phyloP scores from a whole-genome alignment of 768 basidiomycete species.

The Paxillus involutus region DNA sequence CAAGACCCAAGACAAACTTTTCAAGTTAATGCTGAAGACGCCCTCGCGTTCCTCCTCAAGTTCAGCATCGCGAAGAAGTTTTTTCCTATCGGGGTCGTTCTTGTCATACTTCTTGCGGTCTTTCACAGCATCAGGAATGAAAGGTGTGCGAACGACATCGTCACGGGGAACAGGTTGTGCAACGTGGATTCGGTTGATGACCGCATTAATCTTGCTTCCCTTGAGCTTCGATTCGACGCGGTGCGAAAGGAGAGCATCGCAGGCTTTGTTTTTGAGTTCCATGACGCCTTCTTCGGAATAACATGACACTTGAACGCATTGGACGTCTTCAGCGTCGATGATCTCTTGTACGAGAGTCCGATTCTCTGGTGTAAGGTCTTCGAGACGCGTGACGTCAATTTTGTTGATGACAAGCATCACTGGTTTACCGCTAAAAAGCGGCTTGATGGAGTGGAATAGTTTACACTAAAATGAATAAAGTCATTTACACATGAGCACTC shows the following conservation, averaged over 20 bases:
- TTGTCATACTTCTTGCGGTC: slow-evolving; percentile 82
- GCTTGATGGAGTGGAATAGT: slow-evolving; percentile 99
- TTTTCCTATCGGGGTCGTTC: slow-evolving; percentile 74
- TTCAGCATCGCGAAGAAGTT: slow-evolving; percentile 80
- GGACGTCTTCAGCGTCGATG: slow-evolving; percentile 68
- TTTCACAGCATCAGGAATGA: slow-evolving; percentile 85
- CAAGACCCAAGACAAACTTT: slow-evolving; percentile 50
- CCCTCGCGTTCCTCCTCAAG: slow-evolving; percentile 86
- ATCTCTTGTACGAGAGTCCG: slow-evolving; percentile 87
- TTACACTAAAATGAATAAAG: slow-evolving; percentile 64
- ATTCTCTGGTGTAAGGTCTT: slow-evolving; percentile 76
- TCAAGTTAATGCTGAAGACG: slow-evolving; percentile 87
- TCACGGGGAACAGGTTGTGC: slow-evolving; percentile 89
- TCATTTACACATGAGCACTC: background rate
- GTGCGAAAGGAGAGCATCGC: slow-evolving; percentile 92
- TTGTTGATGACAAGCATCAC: slow-evolving; percentile 97
- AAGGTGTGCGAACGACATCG: slow-evolving; percentile 82
- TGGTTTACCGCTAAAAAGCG: slow-evolving; percentile 92
- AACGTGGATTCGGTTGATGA: slow-evolving; percentile 95
- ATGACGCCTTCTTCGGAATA: slow-evolving; percentile 98
- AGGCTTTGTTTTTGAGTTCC: slow-evolving; percentile 93
- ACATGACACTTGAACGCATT: slow-evolving; percentile 85
- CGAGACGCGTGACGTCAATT: slow-evolving; percentile 88
- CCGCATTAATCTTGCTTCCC: slow-evolving; percentile 87
- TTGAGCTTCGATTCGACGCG: slow-evolving; percentile 94